A percentile compares a stretch with the other conserved stretches of the same genome.
These are phyloP conservation scores for Vaccinium macrocarpon DNA, from an alignment of 148 eudicot genomes.

Conservation along the genomic window DNA sequence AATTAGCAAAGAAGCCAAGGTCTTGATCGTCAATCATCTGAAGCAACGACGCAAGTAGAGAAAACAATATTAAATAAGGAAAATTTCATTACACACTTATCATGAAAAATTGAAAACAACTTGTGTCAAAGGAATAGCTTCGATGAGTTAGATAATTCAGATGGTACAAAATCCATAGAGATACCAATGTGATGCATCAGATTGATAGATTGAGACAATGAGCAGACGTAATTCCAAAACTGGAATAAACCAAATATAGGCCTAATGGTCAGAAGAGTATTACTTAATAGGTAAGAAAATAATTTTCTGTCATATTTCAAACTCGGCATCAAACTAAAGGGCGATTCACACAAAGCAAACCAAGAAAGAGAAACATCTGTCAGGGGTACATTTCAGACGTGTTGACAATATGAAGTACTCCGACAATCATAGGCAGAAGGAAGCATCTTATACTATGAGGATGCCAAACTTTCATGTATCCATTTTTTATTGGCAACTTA, in stretches of 20 bases:
- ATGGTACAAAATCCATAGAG: background rate
- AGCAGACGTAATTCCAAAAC: background rate
- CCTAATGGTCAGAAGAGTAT: background rate
- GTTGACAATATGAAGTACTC: background rate
- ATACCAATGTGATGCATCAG: background rate
- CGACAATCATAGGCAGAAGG: background rate
- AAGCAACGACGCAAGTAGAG: background rate
- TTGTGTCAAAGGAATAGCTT: background rate
- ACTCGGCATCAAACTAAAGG: background rate
- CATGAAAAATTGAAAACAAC: background rate
- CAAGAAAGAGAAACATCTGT: background rate
- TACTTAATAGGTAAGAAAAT: background rate
- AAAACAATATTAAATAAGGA: background rate
- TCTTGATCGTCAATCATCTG: constrained; percentile 51
- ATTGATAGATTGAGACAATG: background rate
- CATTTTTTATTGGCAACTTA: background rate
- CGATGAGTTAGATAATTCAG: background rate
- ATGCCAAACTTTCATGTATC: background rate
- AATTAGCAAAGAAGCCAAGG: constrained; percentile 48
- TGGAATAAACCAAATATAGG: background rate
- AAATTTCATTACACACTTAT: too few species aligned
- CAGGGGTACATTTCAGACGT: background rate
- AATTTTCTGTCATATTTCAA: background rate
- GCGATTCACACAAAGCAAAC: background rate
- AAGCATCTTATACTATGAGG: background rate